Base-by-base conservation (phyloP, 768 basidiomycete species). In the Leccinellum albellum region DNA sequence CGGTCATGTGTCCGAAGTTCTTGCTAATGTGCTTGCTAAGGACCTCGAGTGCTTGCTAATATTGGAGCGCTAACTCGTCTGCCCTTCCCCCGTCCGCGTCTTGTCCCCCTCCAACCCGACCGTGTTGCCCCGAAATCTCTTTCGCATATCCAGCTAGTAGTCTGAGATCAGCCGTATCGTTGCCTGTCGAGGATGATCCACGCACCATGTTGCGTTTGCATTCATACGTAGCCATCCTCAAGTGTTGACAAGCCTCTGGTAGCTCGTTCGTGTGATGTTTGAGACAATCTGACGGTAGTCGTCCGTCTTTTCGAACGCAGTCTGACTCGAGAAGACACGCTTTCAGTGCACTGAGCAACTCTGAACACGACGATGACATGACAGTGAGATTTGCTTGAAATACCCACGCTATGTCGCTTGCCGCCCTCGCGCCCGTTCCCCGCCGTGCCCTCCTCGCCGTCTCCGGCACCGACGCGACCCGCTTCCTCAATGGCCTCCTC, bases 131-230 rank as follows among this genome's bases (percentile, higher is more conserved):
- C 89, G 74, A 64, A 92, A 89, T 8, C 90, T 77, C 72, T 89
- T 91, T 54, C 90, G 79, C 89, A 92, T 92, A 66, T 92, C 89
- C 64, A 92, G 73, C 89, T 92, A 51, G 26, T 37, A 1, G 32
- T 23, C 20, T 10, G n/a, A 21, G 14, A 50, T 54, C 24, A 24
- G 59, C 21, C 31, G 3, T 40, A 20, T 4, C 14, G 42, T 50
- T 50, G 57, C 29, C 29, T 13, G 44, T 46, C 21, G 23, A 15
- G 20, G 13, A 21, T 24, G 13, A 26, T 13, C 8, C 17, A 68
- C 84, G 57, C 57, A 92, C 91, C 89, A 92, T 89, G 44, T 87
- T 90, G 57, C 91, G 80, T 72, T 96, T 96, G 75, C 94, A 96
- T 62, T 95, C 91, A 63, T 89, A 94, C 1, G 89, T 86, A 12